Evolutionary conservation across 169 alveolate genomes (phyloP).

Genomic region (Besnoitia besnoiti): DNA sequence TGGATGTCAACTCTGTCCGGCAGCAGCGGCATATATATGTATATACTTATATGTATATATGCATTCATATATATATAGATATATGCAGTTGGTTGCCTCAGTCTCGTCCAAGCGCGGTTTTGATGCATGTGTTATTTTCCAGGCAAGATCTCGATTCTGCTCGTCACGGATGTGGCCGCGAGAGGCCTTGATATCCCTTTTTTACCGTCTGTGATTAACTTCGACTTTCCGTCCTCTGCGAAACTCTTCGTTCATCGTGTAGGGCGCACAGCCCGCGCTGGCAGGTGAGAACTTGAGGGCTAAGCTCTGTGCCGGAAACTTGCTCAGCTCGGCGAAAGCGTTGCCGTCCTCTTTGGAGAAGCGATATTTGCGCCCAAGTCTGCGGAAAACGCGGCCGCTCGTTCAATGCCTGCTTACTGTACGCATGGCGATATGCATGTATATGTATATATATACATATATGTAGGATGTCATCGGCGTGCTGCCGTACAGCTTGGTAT

Average conservation of each 20-base stretch:
- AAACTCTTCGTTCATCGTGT: slow-evolving; percentile 97
- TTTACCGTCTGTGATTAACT: slow-evolving; percentile 95
- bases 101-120: slow-evolving; percentile 7
- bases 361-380: too few relatives aligned
- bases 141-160: slow-evolving; percentile 77
- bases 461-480: neutral
- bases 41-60: neutral
- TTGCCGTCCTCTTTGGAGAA: too few relatives aligned
- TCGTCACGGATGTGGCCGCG: slow-evolving; percentile 98
- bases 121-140: neutral
- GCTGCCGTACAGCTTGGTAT: too few relatives aligned
- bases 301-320: too few relatives aligned
- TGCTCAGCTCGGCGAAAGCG: too few relatives aligned
- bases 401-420: neutral
- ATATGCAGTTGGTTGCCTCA: slow-evolving; percentile 46
- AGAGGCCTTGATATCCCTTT: slow-evolving; percentile 98
- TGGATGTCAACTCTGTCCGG: too few relatives aligned
- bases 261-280: slow-evolving; percentile 99
- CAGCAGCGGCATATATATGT: too few relatives aligned
- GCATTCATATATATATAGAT: neutral
- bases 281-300: slow-evolving; percentile 81
- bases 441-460: neutral
- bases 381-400: too few relatives aligned
- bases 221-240: slow-evolving; percentile 94
- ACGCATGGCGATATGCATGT: neutral